Evolutionary conservation across 306 rosid genomes (phyloP).

Genomic region (Sphenostylis stenocarpa): DNA sequence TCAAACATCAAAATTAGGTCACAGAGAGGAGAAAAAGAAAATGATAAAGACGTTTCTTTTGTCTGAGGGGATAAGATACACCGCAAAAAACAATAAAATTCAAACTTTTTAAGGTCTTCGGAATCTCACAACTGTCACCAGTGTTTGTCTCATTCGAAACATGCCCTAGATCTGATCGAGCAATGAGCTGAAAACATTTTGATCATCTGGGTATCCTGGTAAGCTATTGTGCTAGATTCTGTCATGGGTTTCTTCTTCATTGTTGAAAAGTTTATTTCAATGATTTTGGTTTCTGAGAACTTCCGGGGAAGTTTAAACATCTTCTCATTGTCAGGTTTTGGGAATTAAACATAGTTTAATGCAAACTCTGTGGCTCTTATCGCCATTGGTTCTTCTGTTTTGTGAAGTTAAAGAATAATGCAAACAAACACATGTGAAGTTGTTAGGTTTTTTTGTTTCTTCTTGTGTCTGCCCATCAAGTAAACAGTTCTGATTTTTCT

Average conservation of each 20-base stretch:
- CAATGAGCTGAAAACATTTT: constrained; percentile 21
- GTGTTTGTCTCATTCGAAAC: constrained; percentile 25
- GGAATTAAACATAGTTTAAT: neutral
- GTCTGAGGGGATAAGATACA: constrained; percentile 2
- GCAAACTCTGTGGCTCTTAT: neutral
- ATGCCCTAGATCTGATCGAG: constrained; percentile 50
- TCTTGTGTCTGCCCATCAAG: neutral
- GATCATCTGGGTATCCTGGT: constrained; percentile 25
- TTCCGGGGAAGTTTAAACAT: neutral
- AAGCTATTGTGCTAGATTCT: constrained; percentile 5
- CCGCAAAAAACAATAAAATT: constrained; percentile 23
- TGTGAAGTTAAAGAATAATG: neutral
- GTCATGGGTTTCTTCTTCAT: constrained; percentile 18
- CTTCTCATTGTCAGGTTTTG: constrained; percentile 1
- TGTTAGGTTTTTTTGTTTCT: neutral
- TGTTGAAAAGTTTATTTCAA: constrained; percentile 19
- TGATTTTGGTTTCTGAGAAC: neutral
- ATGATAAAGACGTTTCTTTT: constrained; percentile 31
- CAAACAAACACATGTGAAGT: neutral
- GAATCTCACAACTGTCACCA: constrained; percentile 48
- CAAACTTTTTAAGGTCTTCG: constrained; percentile 27
- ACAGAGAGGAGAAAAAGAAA: constrained; percentile 7
- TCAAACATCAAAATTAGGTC: neutral
- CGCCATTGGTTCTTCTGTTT: neutral
- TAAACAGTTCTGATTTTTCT: neutral